A percentile compares a stretch with the other conserved stretches of the same genome.
phyloP scores from a whole-genome alignment of 495 filamentous ascomycete genomes.

The Daldinia loculata region DNA sequence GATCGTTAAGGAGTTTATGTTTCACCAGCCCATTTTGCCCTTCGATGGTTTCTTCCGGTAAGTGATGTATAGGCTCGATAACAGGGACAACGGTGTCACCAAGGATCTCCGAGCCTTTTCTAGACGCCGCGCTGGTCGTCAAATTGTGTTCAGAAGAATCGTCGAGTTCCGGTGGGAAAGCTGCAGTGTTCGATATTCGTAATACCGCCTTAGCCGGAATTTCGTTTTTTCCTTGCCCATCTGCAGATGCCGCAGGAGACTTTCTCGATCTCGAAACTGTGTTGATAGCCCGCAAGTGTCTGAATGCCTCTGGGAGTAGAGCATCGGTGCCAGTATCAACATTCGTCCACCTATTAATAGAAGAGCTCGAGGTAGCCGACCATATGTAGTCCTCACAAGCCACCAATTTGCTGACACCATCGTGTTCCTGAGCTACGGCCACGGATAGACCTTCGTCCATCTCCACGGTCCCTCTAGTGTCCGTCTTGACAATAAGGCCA shows the following conservation, averaged over 20 bases:
- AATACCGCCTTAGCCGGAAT: conserved; percentile 81
- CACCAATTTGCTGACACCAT: conserved; percentile 86
- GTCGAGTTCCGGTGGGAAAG: conserved; percentile 63
- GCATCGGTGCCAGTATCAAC: conserved; percentile 73
- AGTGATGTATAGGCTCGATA: conserved; percentile 72
- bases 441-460: conserved; percentile 90
- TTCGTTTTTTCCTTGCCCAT: conserved; percentile 61
- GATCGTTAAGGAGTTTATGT: conserved; percentile 88
- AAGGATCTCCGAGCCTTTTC: conserved; percentile 68
- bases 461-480: conserved; percentile 72
- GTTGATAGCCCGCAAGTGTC: conserved; percentile 63
- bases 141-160: conserved; percentile 52
- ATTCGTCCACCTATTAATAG: conserved; percentile 93
- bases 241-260: conserved; percentile 40
- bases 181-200: conserved; percentile 82
- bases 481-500: conserved; percentile 92
- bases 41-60: conserved; percentile 87
- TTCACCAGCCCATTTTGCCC: conserved; percentile 96
- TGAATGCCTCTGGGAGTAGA: conserved; percentile 62
- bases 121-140: conserved; percentile 56
- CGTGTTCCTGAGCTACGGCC: conserved; percentile 89
- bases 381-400: conserved; percentile 83
- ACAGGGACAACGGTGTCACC: conserved; percentile 65
- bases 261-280: conserved; percentile 52
- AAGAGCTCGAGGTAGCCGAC: conserved; percentile 93